Percentiles rank a stretch among this genome's conserved stretches.
phyloP scores from a whole-genome alignment of 2,329 filamentous ascomycete species.

The Calonectria montana region DNA sequence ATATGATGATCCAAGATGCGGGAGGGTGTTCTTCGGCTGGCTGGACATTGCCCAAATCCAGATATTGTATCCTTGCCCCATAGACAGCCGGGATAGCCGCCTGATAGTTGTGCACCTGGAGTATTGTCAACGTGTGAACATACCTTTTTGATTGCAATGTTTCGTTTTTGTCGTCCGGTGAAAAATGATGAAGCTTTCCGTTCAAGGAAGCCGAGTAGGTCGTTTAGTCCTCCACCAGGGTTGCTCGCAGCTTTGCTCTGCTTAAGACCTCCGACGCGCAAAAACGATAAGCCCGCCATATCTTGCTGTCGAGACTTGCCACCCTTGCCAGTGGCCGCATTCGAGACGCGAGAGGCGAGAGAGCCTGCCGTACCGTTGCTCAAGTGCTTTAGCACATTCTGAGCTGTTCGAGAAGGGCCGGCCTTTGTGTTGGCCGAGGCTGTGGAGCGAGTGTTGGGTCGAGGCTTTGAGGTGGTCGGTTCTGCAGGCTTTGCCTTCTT shows the following conservation, averaged over 20 bases:
- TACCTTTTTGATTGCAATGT: constrained; percentile 81
- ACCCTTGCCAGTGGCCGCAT: constrained; percentile 38
- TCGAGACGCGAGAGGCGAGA: constrained; percentile 50
- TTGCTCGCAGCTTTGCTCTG: constrained; percentile 76
- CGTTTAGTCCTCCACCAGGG: constrained; percentile 72
- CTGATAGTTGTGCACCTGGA: constrained; percentile 42
- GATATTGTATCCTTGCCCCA: constrained; percentile 34
- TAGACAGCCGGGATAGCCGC: constrained; percentile 32
- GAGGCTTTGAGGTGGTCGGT: constrained; percentile 43
- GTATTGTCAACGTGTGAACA: constrained; percentile 58
- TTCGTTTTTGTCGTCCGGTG: constrained; percentile 55
- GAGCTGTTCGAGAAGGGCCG: constrained; percentile 52
- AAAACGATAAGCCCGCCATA: constrained; percentile 42
- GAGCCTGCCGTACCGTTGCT: constrained; percentile 47
- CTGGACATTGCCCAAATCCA: constrained; percentile 31
- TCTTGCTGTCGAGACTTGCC: constrained; percentile 38
- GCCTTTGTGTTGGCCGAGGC: constrained; percentile 33
- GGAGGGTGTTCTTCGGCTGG: constrained; percentile 34
- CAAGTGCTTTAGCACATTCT: constrained; percentile 58
- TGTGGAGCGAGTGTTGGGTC: constrained; percentile 44
- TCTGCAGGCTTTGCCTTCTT: constrained; percentile 45
- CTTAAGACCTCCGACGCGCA: constrained; percentile 72
- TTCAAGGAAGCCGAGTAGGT: constrained; percentile 76
- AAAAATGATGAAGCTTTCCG: constrained; percentile 72
- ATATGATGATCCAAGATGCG: constrained; percentile 34